Evolutionary conservation across 257 asterid genomes (phyloP), one percentile per base, ranked within the genome.

Genomic region (Rubia yunnanensis): DNA sequence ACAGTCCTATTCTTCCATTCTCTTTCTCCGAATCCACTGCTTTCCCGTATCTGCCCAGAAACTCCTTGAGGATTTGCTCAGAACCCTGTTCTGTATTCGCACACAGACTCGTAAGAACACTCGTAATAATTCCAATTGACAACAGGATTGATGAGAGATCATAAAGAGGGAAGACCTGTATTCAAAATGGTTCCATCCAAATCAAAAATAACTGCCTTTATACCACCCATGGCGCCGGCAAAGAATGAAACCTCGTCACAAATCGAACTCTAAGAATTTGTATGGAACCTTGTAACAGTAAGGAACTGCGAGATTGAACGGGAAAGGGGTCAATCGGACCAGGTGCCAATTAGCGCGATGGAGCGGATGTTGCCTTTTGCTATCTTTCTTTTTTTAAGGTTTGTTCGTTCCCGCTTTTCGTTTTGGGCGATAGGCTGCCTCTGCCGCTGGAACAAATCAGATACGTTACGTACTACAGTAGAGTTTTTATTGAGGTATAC

Each of bases 181-280:
- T 81, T 86, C 70, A 91, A 72, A 74, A 91, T 91, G 79, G 98
- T 91, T 2, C 96, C 96, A 52, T 88, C 96, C 86, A 91, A 82
- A 88, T 86, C 98, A 75, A 91, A 86, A 35, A 88, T 86, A 64
- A 91, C 87, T 60, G 98, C 94, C 17, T 71, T 71, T n/a, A 83
- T 66, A 22, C 46, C 75, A 60, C 77, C 65, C 54, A 59, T 46
- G 17, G 49, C 44, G 44, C 36, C 36, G 6, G 36, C 36, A 32
- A 32, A 32, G 36, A 32, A 32, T 30, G 38, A 3, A 14, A 13
- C 26, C 18, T 18, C 11, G 32, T 27, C 49, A 17, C 55, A 61
- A 66, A 48, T n/a, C n/a, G n/a, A 13, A 26, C 48, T 30, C 11
- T 15, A 8, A 35, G 53, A 65, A 23, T 18, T 22, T 52, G 23